Conservation (phyloP, 148 eudicot species). For the Tetragonia tetragonoides region DNA sequence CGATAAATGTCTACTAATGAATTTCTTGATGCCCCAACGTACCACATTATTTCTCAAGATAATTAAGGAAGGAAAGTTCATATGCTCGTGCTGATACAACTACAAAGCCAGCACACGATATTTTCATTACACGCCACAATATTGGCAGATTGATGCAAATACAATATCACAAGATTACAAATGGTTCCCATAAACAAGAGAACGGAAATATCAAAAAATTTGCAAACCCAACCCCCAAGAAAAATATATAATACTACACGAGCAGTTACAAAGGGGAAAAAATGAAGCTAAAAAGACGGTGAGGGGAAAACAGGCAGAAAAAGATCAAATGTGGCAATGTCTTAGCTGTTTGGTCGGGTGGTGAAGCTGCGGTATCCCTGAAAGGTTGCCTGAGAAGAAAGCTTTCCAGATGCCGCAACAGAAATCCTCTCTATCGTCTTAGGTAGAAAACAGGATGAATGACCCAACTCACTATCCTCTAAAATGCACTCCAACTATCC, state of each 20-base stretch:
- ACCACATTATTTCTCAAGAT: conserved; percentile 7
- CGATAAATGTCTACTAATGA: neutral
- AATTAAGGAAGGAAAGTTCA: conserved; percentile 8
- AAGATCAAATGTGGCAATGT: neutral
- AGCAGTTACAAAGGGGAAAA: conserved; percentile 13
- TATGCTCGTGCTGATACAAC: conserved; percentile 23
- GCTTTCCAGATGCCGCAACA: conserved; percentile 3
- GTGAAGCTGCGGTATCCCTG: neutral
- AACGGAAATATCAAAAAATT: conserved; percentile 20
- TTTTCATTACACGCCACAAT: conserved; percentile 35
- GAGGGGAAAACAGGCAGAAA: neutral
- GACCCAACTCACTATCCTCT: conserved; percentile 3
- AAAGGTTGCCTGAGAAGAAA: neutral
- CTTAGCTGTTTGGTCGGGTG: neutral
- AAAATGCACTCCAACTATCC: conserved; percentile 35
- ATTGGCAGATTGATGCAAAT: conserved; percentile 17
- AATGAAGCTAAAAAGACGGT: neutral
- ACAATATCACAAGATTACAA: conserved; percentile 14
- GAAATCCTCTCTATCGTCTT: neutral
- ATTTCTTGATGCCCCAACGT: neutral
- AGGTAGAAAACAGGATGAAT: neutral
- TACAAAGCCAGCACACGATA: conserved; percentile 29
- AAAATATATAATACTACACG: conserved; percentile 7
- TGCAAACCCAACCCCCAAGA: conserved; percentile 23
- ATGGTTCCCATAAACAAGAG: conserved; percentile 13